Evolutionary conservation across 768 basidiomycete genomes (phyloP).

Genomic region (Tremella mesenterica): DNA sequence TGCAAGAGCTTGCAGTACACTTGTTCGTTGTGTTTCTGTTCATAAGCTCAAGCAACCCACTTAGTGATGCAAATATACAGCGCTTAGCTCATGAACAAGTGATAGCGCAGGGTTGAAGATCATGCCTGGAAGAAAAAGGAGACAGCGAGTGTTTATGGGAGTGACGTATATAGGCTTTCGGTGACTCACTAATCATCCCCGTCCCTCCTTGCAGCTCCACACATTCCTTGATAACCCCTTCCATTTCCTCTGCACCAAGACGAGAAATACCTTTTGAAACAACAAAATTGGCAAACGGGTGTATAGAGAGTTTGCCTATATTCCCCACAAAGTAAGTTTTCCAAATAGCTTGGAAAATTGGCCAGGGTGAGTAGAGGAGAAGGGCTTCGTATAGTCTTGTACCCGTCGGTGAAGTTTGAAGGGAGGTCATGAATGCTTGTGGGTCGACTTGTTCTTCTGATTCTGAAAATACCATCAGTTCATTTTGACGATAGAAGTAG

Average conservation of each 20-base stretch:
- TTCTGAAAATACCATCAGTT: slow-evolving; percentile 43
- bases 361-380: slow-evolving; percentile 55
- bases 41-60: background rate
- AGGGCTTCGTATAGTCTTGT: slow-evolving; percentile 84
- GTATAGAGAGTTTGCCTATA: slow-evolving; percentile 61
- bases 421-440: slow-evolving; percentile 57
- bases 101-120: slow-evolving; percentile 58
- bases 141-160: no score
- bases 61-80: no score
- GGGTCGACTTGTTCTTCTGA: slow-evolving; percentile 52
- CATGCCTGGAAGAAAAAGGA: background rate
- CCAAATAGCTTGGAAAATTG: slow-evolving; percentile 65
- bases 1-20: slow-evolving; percentile 66
- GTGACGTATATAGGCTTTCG: no score
- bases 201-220: slow-evolving; percentile 48
- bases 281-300: slow-evolving; percentile 93
- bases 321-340: slow-evolving; percentile 63
- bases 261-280: slow-evolving; percentile 68
- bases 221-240: slow-evolving; percentile 56
- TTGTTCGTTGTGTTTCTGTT: slow-evolving; percentile 61
- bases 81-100: slow-evolving; percentile 36
- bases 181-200: slow-evolving; percentile 65
- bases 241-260: slow-evolving; percentile 53
- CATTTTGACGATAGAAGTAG: background rate
- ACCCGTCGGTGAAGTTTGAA: slow-evolving; percentile 76